Evolutionary conservation across 805 yeast species (phyloP), one percentile per base, ranked within the genome.

Genomic region (Clavispora fructus): DNA sequence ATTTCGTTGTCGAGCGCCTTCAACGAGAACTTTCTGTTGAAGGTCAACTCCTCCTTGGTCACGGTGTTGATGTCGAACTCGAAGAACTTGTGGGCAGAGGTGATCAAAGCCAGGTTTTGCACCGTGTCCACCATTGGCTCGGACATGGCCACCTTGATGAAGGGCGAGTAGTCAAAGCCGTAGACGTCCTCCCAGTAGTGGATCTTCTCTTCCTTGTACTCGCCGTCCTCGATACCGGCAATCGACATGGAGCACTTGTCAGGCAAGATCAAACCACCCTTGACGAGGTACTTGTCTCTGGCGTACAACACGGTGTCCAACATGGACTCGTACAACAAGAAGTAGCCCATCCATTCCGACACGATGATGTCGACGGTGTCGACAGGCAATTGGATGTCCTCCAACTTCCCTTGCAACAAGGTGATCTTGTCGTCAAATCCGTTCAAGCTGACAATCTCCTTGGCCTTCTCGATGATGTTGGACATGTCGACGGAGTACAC

Each of bases 261-360:
- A 41, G 99, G 99, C 75, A 92, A 83, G 56, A 94, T 89, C 55
- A 92, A 75, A 12, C 99, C 99, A 42, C 87, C 96, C 59, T 78
- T 75, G 37, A 73, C 82, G 50, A 87, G 73, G 67, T 90, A 95
- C 64, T 78, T 82, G 69, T 94, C 99, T 69, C 99, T 81, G 31
- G 99, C 99, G 57, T 80, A 80, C 55, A 94, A 73, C 26, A 94
- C 99, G 26, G 98, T 89, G 68, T 94, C 98, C 65, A 94, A 78
- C 99, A 94, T 94, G 50, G 96, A 87, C 75, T 94, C 99, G 64
- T 92, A 94, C 46, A 95, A 75, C 56, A 95, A 69, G 61, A 94
- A 94, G 68, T 94, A 94, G 14, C 99, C 99, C 99, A 94, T 94
- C 99, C 99, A 94, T 68, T 94, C 99, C 53, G 94, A 83, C 50